Conservation (phyloP, 73 alveolate genomes). For the Uronychia setigera region DNA sequence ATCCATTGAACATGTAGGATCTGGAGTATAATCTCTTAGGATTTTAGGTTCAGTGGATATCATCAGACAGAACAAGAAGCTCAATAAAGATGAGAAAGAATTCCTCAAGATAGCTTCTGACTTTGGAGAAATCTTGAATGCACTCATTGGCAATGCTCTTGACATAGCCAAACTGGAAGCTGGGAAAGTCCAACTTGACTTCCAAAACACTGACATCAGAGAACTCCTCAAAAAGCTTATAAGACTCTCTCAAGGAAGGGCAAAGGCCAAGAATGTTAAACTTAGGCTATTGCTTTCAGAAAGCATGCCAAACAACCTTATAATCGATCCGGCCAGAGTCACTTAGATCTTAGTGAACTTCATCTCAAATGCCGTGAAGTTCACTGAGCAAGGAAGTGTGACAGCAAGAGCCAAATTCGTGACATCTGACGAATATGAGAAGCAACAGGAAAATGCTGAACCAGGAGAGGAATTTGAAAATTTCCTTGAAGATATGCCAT, state of each 20-base stretch:
- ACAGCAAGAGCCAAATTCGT: constrained; percentile 13
- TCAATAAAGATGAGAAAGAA: constrained; percentile 15
- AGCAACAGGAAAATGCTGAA: too few species aligned
- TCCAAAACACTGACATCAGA: constrained; percentile 12
- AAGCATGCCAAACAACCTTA: constrained; percentile 32
- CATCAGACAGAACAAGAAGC: constrained; percentile 25
- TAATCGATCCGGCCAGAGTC: constrained; percentile 30
- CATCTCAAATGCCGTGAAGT: constrained; percentile 37
- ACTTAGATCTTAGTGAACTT: constrained; percentile 25
- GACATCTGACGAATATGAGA: neutral
- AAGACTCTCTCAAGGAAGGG: constrained; percentile 13
- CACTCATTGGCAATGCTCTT: constrained; percentile 35
- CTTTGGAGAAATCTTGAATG: constrained; percentile 25
- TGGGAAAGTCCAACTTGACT: constrained; percentile 32
- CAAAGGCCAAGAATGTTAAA: constrained; percentile 25
- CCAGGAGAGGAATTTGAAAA: too few species aligned
- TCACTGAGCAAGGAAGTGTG: constrained; percentile 30
- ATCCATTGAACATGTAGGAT: constrained; percentile 27
- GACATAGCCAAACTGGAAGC: constrained; percentile 53
- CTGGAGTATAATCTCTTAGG: neutral
- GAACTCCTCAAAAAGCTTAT: constrained; percentile 16
- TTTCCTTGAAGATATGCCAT: neutral
- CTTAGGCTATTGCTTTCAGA: constrained; percentile 9
- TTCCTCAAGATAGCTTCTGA: constrained; percentile 29
- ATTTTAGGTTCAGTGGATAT: constrained; percentile 13